Evolutionary conservation across 768 basidiomycete genomes (phyloP).

Genomic region (Favolaschia claudopus): DNA sequence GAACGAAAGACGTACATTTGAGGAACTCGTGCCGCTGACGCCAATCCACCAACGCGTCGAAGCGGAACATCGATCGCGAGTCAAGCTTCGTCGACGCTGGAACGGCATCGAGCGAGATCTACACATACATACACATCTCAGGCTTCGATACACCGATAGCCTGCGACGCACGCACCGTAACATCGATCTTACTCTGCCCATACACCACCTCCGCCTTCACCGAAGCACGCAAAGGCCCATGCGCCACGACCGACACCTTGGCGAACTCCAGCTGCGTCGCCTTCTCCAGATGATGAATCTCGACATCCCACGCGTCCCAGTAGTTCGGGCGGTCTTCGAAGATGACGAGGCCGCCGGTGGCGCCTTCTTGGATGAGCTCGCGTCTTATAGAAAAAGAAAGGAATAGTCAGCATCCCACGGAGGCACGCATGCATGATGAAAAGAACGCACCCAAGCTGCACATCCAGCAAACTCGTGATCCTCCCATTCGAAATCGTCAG

Average conservation of each 20-base stretch:
- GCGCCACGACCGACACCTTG: constrained; percentile 69
- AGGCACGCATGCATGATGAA: background rate
- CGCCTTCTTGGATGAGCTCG: constrained; percentile 78
- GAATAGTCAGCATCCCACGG: background rate
- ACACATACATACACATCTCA: no score
- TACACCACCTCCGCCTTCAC: constrained; percentile 73
- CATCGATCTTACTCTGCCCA: constrained; percentile 76
- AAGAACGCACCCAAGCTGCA: constrained; percentile 64
- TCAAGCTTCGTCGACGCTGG: constrained; percentile 65
- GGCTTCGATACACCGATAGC: background rate
- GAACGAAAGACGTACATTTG: constrained; percentile 70
- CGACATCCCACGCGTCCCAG: constrained; percentile 94
- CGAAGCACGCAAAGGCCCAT: constrained; percentile 83
- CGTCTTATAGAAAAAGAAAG: constrained; percentile 64
- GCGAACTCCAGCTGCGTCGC: constrained; percentile 76
- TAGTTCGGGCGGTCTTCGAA: constrained; percentile 91
- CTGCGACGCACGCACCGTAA: constrained; percentile 59
- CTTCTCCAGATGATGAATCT: constrained; percentile 92
- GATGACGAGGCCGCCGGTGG: constrained; percentile 86
- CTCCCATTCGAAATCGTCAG: constrained; percentile 84
- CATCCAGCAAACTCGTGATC: constrained; percentile 85
- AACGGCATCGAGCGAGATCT: constrained; percentile 90
- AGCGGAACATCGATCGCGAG: constrained; percentile 81
- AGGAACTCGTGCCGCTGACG: constrained; percentile 89
- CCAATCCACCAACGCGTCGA: constrained; percentile 90